A percentile compares a stretch with the other conserved stretches of the same genome.
phyloP scores from a whole-genome alignment of 2,329 filamentous ascomycete genomes.

The Emergomyces orientalis region DNA sequence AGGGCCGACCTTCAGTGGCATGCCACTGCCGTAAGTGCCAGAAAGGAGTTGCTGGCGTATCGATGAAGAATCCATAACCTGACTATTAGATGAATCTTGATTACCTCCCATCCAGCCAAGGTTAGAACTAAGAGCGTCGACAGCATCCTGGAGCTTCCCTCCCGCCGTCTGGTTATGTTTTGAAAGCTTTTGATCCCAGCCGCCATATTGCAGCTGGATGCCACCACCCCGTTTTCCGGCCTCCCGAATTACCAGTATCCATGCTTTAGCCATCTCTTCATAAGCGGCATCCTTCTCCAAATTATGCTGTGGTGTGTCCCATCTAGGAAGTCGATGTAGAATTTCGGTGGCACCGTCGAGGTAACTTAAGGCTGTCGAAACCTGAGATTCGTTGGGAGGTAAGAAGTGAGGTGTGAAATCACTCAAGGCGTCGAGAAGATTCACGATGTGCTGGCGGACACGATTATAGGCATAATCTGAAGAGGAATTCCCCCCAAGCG shows the following conservation, averaged over 20 bases:
- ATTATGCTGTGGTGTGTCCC: conserved; percentile 80
- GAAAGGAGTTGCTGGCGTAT: conserved; percentile 49
- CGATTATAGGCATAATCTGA: conserved; percentile 94
- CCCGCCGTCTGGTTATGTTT: conserved; percentile 83
- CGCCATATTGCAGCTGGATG: conserved; percentile 77
- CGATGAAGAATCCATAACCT: conserved; percentile 33
- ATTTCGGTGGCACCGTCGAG: conserved; percentile 84
- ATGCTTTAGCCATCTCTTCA: conserved; percentile 88
- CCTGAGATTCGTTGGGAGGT: conserved; percentile 77
- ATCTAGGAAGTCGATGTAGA: conserved; percentile 80
- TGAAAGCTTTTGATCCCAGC: conserved; percentile 80
- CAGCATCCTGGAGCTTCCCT: conserved; percentile 69
- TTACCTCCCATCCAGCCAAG: conserved; percentile 66
- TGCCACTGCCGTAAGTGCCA: conserved; percentile 47
- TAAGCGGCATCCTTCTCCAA: conserved; percentile 93
- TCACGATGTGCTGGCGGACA: conserved; percentile 68
- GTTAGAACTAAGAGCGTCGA: conserved; percentile 63
- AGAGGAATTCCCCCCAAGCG: conserved; percentile 70
- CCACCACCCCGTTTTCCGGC: conserved; percentile 84
- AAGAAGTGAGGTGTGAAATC: conserved; percentile 96
- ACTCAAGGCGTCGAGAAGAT: conserved; percentile 77
- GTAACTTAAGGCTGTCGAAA: conserved; percentile 74
- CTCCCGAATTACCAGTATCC: conserved; percentile 84
- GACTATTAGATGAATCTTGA: conserved; percentile 22
- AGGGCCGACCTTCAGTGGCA: conserved; percentile 47